Conservation (phyloP, 306 rosid species). For the Morella rubra region DNA sequence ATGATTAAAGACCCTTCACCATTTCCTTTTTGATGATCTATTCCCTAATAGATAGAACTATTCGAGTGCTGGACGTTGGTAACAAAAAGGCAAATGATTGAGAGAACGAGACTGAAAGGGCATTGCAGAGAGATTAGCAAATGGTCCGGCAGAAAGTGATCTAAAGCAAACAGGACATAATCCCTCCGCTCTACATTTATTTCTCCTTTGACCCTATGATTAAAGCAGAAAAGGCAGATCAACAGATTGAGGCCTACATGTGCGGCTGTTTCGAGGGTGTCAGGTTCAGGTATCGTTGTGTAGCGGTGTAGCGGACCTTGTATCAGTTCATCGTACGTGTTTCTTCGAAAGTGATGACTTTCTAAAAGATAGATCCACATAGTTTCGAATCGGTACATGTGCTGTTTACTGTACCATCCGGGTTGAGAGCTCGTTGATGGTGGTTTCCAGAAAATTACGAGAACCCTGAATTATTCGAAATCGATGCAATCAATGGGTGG, state of each 20-base stretch:
- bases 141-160: not conserved
- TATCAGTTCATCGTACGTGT: not conserved
- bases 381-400: not conserved
- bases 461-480: not conserved
- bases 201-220: not conserved
- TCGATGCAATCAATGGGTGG: not conserved
- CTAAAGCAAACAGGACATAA: not conserved
- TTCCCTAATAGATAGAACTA: not conserved
- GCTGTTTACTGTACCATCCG: not conserved
- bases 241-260: not conserved
- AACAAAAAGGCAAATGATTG: not conserved
- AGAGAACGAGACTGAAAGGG: not conserved
- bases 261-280: not conserved
- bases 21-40: not conserved
- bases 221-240: not conserved
- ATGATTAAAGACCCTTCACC: slow-evolving; percentile 2
- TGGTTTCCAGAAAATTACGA: not conserved
- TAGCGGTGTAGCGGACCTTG: not conserved
- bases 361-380: not conserved
- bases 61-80: not conserved
- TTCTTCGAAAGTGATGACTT: not conserved
- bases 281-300: not conserved
- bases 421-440: not conserved
- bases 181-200: not conserved
- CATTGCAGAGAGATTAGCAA: not conserved